Evolutionary conservation across 139 green algal genomes (phyloP), one percentile per base, ranked within the genome.

Genomic region (Asterochloris erici): DNA sequence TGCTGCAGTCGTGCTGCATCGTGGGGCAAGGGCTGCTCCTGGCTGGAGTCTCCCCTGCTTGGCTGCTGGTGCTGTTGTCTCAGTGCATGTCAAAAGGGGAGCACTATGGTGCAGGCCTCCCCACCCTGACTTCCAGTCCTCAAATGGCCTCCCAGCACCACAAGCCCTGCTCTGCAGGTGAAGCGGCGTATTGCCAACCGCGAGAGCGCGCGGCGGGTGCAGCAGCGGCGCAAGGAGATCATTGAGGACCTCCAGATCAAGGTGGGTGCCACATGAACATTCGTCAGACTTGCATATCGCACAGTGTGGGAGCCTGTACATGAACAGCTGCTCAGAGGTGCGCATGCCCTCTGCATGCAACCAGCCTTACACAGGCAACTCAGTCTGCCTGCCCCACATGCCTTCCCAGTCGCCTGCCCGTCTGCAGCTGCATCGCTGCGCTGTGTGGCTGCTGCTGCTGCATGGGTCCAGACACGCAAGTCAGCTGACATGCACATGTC

Each of bases 101-200:
- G 38, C 38, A 10, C 38, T 10, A 54, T 54, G 38, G 38, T 54
- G 38, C 4, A 54, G 38, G 38, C 38, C 38, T 54, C 38, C 38
- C 38, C 38, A 54, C 38, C 38, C 38, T 54, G 38, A 54, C 38
- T 6, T 54, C 4, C 38, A 54, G 6, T 6, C 38, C 38, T 10
- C 38, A 2, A 54, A 6, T 54, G 38, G 38, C 38, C 38, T 6
- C 38, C 38, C 38, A 54, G 6, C 38, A 54, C 38, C 38, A 54
- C 38, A 54, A 54, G 6, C 38, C 38, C 38, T 54, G 38, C 38
- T 54, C 38, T 54, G 38, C 38, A 54, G 38, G 38, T 54, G 14
- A 79, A 79, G 74, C 47, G 85, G 76, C 86, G 86, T 29, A 87
- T 89, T n/a, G 86, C 86, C 1, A 89, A 89, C 77, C 81, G 86